Percentiles rank a stretch among this genome's conserved stretches.
Evolutionary conservation across 768 basidiomycete genomes (phyloP).

Genomic region (Boletus tomentosulus): DNA sequence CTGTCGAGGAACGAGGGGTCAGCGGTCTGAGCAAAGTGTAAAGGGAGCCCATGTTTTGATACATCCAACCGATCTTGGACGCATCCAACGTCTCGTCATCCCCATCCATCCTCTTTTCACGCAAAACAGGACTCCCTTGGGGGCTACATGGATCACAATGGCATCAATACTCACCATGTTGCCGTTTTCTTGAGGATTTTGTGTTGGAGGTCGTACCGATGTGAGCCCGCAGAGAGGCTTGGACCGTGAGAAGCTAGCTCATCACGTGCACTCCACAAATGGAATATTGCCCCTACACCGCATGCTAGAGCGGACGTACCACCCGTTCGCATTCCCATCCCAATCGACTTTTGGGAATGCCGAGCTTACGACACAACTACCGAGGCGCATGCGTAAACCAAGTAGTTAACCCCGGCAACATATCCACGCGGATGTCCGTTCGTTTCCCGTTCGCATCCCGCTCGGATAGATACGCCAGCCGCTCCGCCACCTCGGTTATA

Average conservation of each 20-base stretch:
- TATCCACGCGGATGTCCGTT: too few relatives aligned
- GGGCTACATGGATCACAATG: constrained; percentile 8
- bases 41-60: neutral
- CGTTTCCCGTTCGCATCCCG: too few relatives aligned
- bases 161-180: constrained; percentile 43
- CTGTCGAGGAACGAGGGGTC: too few relatives aligned
- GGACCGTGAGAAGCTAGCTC: constrained; percentile 19
- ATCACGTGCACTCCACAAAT: constrained; percentile 3
- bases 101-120: constrained; percentile 19
- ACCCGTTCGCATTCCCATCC: too few relatives aligned
- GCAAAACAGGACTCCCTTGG: constrained; percentile 1
- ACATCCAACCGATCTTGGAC: constrained; percentile 27
- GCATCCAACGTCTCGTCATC: constrained; percentile 19
- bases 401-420: too few relatives aligned
- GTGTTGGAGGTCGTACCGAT: constrained; percentile 14
- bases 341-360: too few relatives aligned
- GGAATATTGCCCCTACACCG: neutral
- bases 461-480: too few relatives aligned
- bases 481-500: too few relatives aligned
- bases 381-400: too few relatives aligned
- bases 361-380: too few relatives aligned
- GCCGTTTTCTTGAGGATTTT: constrained; percentile 34
- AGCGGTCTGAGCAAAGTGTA: neutral
- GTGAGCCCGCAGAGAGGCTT: constrained; percentile 11
- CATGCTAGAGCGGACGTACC: too few relatives aligned